These are phyloP conservation scores for Colletotrichum orbiculare DNA, from an alignment of 2,329 filamentous ascomycete genomes.

Conservation along the genomic window DNA sequence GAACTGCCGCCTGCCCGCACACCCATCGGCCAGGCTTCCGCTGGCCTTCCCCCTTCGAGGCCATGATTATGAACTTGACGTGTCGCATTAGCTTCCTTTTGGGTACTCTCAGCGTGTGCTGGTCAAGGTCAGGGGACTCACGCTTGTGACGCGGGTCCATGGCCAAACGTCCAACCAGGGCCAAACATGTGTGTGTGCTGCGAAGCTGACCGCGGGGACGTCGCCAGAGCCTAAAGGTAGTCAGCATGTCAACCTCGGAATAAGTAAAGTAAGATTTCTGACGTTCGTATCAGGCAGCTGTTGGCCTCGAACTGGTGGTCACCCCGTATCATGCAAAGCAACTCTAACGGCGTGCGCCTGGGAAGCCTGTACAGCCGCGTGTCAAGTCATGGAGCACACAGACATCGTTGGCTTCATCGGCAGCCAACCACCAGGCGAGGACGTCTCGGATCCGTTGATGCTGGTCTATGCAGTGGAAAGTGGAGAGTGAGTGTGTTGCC, in stretches of 20 bases:
- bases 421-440: too few relatives aligned
- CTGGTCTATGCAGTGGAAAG: too few relatives aligned
- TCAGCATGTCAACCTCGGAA: neutral
- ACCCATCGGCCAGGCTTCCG: slow-evolving; percentile 11
- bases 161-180: too few relatives aligned
- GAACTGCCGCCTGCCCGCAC: neutral
- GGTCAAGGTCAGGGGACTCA: too few relatives aligned
- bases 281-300: slow-evolving; percentile 2
- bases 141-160: too few relatives aligned
- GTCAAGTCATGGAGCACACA: too few relatives aligned
- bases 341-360: neutral
- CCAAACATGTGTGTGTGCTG: neutral
- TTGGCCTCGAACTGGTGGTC: slow-evolving; percentile 17
- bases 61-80: too few relatives aligned
- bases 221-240: neutral
- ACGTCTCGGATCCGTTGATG: too few relatives aligned
- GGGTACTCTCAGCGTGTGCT: too few relatives aligned
- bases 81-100: too few relatives aligned
- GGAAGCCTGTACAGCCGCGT: neutral
- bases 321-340: neutral
- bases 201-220: neutral
- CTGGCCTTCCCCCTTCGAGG: neutral
- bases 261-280: neutral
- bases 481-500: neutral
- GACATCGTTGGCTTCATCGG: too few relatives aligned